A percentile compares a stretch with the other conserved stretches of the same genome.
Conservation (phyloP, 2,329 filamentous ascomycete species). For the Thermothelomyces thermophilus region DNA sequence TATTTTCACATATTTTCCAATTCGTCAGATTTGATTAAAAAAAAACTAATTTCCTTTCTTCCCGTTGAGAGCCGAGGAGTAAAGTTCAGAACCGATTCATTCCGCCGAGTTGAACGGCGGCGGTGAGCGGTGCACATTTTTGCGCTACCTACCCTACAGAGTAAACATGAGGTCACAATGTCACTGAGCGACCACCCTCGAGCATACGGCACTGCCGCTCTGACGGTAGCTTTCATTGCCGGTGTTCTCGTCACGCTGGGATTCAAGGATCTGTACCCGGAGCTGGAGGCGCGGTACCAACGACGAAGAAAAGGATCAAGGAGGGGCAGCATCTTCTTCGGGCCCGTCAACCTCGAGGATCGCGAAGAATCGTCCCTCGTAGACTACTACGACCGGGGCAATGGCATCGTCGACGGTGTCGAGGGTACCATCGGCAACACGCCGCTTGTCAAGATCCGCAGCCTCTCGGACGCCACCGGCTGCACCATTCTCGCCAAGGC, state of each 20-base stretch:
- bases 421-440: conserved; percentile 92
- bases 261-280: conserved; percentile 73
- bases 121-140: too few relatives aligned
- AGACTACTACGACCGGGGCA: conserved; percentile 21
- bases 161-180: conserved; percentile 36
- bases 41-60: too few relatives aligned
- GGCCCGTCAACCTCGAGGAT: conserved; percentile 50
- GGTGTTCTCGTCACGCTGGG: conserved; percentile 70
- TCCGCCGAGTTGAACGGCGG: too few relatives aligned
- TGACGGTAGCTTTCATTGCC: conserved; percentile 67
- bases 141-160: too few relatives aligned
- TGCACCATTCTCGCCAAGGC: conserved; percentile 89
- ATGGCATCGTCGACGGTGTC: conserved; percentile 65
- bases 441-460: conserved; percentile 77
- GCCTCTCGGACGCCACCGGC: conserved; percentile 77
- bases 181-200: conserved; percentile 55
- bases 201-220: conserved; percentile 57
- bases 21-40: too few relatives aligned
- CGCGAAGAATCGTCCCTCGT: conserved; percentile 34
- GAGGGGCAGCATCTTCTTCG: conserved; percentile 41
- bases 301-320: conserved; percentile 33
- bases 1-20: too few relatives aligned
- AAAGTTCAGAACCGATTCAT: too few relatives aligned
- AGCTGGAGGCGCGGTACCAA: conserved; percentile 61
- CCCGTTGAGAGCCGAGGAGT: too few relatives aligned